Evolutionary conservation across 2,329 filamentous ascomycete species (phyloP), one percentile per base, ranked within the genome.

Genomic region (Cladosporium sp.): DNA sequence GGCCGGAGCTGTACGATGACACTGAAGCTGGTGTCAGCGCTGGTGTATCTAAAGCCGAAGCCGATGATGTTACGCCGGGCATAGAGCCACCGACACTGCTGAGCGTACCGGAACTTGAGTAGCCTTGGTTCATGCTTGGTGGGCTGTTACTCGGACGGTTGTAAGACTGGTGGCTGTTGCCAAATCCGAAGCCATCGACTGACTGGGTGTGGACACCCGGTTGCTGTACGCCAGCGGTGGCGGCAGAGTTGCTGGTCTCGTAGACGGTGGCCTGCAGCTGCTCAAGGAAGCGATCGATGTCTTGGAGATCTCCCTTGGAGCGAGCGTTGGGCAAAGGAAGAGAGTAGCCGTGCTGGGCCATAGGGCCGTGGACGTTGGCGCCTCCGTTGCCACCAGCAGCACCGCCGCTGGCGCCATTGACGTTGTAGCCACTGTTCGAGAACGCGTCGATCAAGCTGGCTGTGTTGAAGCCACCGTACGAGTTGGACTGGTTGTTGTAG

Each of bases 181-280:
- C 80, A 60, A 86, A 83, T 75, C 84, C 85, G 66, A 74, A 74
- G 65, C 74, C 75, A 64, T 72, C 71, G 21, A 75, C 70, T 69
- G 74, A 75, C 52, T 76, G 74, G 73, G 90, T 89, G 75, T 92
- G 89, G 18, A 86, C 81, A 67, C 88, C 89, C 60, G 91, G 88
- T 68, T 93, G 88, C 72, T 91, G 90, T 66, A 96, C 86, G 66
- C 91, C 91, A 52, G 90, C 89, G 14, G 88, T 88, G 2, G 92
- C 91, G 35, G 92, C 89, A 60, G 93, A 89, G 62, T 73, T 75
- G 72, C 89, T 91, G 77, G 90, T 96, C 80, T 98, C 95, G 76
- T 98, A 98, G 58, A 98, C 92, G 55, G 94, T 97, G 69, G 90
- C 89, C 80, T 97, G 93, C 84, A 98, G 94, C 80, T 97, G 92